phyloP scores from a whole-genome alignment of 192 early-diverging fungal genomes.

The Coemansia javaensis region DNA sequence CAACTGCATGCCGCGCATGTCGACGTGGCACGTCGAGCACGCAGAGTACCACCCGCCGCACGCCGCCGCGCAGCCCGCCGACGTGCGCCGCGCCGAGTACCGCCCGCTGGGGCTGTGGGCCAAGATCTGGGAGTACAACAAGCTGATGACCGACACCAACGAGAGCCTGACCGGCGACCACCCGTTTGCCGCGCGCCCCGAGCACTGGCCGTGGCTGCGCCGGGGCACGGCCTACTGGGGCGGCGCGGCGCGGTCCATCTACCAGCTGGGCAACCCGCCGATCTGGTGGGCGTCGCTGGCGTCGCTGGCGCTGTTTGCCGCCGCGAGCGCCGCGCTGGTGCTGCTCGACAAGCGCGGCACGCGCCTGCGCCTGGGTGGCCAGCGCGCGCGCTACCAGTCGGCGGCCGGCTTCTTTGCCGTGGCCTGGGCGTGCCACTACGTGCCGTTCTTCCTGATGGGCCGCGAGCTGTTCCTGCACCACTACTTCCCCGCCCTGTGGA shows the following conservation, averaged over 20 bases:
- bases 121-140: constrained; percentile 85
- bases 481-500: constrained; percentile 92
- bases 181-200: constrained; percentile 90
- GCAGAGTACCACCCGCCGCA: constrained; percentile 39
- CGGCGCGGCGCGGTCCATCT: constrained; percentile 66
- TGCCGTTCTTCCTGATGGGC: constrained; percentile 86
- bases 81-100: constrained; percentile 53
- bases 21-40: constrained; percentile 79
- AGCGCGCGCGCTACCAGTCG: constrained; percentile 50
- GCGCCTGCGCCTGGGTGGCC: constrained; percentile 18
- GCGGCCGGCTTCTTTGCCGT: constrained; percentile 65
- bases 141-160: constrained; percentile 84
- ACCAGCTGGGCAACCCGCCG: constrained; percentile 87
- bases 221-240: constrained; percentile 91
- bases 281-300: constrained; percentile 73
- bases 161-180: constrained; percentile 77
- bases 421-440: constrained; percentile 80
- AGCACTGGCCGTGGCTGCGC: constrained; percentile 79
- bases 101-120: constrained; percentile 60
- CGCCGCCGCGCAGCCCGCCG: constrained; percentile 23
- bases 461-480: constrained; percentile 92
- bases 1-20: constrained; percentile 61
- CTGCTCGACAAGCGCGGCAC: constrained; percentile 59
- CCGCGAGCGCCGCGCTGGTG: constrained; percentile 45
- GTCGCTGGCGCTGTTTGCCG: constrained; percentile 55